Conservation (phyloP, 306 rosid species). For the Spatholobus suberectus region DNA sequence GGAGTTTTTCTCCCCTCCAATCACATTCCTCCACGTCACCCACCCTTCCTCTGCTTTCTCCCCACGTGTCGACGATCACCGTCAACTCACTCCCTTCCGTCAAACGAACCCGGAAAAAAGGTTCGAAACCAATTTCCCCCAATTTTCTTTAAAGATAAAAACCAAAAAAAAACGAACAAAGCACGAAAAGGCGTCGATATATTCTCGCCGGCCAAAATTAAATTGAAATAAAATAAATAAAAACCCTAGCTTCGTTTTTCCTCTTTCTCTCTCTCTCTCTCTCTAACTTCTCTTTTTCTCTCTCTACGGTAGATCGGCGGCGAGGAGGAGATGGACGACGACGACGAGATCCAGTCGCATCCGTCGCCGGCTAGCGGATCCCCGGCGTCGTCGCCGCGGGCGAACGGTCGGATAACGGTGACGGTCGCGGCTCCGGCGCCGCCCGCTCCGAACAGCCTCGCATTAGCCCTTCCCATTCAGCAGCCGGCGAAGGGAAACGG, state of each 20-base stretch:
- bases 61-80: conserved; percentile 58
- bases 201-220: conserved; percentile 69
- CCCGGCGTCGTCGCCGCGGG: conserved; percentile 62
- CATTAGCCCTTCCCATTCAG: conserved; percentile 77
- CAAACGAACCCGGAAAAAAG: conserved; percentile 24
- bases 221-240: conserved; percentile 19
- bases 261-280: conserved; percentile 24
- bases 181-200: conserved; percentile 46
- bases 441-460: conserved; percentile 47
- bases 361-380: conserved; percentile 77
- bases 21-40: conserved; percentile 39
- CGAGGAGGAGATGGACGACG: conserved; percentile 59
- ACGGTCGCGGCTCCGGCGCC: conserved; percentile 80
- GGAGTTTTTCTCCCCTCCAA: conserved; percentile 29
- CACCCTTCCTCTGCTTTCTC: neutral
- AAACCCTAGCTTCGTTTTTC: conserved; percentile 46
- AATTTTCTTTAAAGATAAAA: neutral
- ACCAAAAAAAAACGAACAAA: neutral
- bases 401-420: conserved; percentile 77
- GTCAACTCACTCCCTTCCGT: conserved; percentile 48
- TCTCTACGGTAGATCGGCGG: conserved; percentile 51
- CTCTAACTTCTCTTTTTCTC: conserved; percentile 23
- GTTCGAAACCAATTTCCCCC: neutral
- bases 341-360: conserved; percentile 83
- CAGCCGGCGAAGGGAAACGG: conserved; percentile 47